Evolutionary conservation across 192 early-diverging fungal species (phyloP), one percentile per base, ranked within the genome.

Genomic region (Phycomyces blakesleeanus): DNA sequence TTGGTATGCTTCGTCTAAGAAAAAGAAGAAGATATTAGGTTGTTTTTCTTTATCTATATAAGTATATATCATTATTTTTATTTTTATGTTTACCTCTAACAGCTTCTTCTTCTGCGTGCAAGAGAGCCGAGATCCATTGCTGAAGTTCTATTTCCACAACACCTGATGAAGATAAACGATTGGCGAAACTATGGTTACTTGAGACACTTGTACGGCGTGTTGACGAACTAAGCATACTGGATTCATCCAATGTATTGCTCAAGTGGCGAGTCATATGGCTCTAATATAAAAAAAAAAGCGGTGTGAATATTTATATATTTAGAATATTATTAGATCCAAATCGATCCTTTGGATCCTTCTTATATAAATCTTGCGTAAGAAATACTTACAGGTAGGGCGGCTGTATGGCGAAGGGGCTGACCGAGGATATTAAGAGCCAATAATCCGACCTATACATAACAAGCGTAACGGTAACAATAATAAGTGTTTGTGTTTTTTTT

Each of bases 1-100:
- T 10, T 72, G 61, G 49, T 80, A 90, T 29, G 85, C 75, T 65
- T 90, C 89, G 15, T 76, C 86, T 84, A 18, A 59, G 16, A 7
- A 22, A 51, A 29, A 24, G 61, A 12, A n/a, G 34, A 58, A 38
- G 8, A 58, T 14, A 41, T 41, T 41, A 41, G 40, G 14, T 6
- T 10, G 40, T 14, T 41, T 10, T 44, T 24, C 11, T 26, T 26
- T 26, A 12, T 55, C 9, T 22, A 24, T 26, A 24, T 26, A 24
- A 14, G 29, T 26, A 24, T 1, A 29, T 3, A n/a, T 27, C 29
- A 12, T 56, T 37, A 34, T 37, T 26, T 26, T 0, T 12, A 29
- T 34, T 15, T 10, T 41, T 0, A 29, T n/a, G 5, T 8, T 57
- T 68, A 80, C 81, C 76, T 76, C 76, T 57, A 0, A 88, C 85